Evolutionary conservation across 345 rosid genomes (phyloP).

Genomic region (Microthlaspi erraticum): DNA sequence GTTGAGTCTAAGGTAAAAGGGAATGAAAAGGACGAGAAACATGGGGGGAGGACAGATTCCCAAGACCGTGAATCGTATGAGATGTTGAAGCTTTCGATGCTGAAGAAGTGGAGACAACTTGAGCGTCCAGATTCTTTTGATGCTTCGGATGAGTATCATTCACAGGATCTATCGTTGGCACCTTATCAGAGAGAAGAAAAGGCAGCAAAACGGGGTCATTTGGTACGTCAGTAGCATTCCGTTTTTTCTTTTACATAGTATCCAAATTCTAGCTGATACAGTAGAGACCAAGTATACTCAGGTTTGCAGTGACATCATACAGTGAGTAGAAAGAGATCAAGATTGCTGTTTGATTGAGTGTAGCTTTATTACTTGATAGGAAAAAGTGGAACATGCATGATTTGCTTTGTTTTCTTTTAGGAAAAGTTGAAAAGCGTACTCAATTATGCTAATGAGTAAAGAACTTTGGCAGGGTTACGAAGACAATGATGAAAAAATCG

Average conservation of each 20-base stretch:
- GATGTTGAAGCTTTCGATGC: conserved; percentile 58
- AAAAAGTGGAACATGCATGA: conserved; percentile 36
- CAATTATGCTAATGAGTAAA: conserved; percentile 36
- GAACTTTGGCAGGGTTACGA: conserved; percentile 54
- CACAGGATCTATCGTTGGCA: conserved; percentile 82
- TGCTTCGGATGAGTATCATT: conserved; percentile 85
- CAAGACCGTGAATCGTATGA: conserved; percentile 67
- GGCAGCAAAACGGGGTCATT: conserved; percentile 64
- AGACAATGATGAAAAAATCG: conserved; percentile 67
- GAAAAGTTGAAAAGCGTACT: conserved; percentile 18
- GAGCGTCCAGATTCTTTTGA: conserved; percentile 91
- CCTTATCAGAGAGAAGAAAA: conserved; percentile 74
- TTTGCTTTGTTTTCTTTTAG: conserved; percentile 31
- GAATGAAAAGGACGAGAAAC: conserved; percentile 41
- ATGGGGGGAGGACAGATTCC: conserved; percentile 53
- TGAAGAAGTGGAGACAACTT: conserved; percentile 76
- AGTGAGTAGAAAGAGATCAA: conserved; percentile 17
- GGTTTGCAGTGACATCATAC: conserved; percentile 12
- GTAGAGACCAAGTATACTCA: conserved; percentile 17
- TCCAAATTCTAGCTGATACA: conserved; percentile 1
- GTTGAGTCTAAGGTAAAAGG: conserved; percentile 59
- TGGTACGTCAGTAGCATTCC: conserved; percentile 55
- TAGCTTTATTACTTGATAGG: conserved; percentile 30
- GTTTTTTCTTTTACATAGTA: not conserved
- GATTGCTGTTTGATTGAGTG: conserved; percentile 26